phyloP scores from a whole-genome alignment of 176 grass and related monocot genomes.

The Aechmea fasciata region DNA sequence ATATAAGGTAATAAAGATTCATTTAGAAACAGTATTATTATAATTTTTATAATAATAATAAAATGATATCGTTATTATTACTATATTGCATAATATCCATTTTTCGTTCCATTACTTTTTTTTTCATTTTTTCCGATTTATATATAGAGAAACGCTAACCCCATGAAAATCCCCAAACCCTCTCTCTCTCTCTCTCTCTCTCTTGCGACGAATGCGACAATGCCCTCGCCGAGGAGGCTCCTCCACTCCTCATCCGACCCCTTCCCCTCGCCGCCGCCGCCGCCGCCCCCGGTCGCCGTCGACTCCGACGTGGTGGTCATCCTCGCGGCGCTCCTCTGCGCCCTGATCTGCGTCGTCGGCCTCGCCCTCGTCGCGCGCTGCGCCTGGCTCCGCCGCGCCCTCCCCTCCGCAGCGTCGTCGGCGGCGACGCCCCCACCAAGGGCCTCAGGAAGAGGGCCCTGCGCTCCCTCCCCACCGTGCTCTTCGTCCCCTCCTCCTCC shows the following conservation, averaged over 20 bases:
- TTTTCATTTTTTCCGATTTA: too few species aligned
- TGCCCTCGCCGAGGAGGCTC: slow-evolving; percentile 10
- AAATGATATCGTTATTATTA: too few species aligned
- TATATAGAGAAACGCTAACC: neutral
- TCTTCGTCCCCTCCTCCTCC: slow-evolving; percentile 17
- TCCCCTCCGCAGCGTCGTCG: slow-evolving; percentile 19
- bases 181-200: neutral
- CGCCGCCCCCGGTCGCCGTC: neutral
- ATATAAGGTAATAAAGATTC: too few species aligned
- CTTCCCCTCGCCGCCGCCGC: neutral
- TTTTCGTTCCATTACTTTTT: too few species aligned
- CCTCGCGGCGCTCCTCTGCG: slow-evolving; percentile 50
- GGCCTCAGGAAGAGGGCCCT: slow-evolving; percentile 47
- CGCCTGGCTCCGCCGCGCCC: slow-evolving; percentile 29
- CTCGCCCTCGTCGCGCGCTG: slow-evolving; percentile 58
- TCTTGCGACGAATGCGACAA: neutral
- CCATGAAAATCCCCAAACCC: neutral
- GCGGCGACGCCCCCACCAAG: slow-evolving; percentile 6
- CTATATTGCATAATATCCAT: too few species aligned
- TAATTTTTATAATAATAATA: too few species aligned
- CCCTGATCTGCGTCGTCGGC: slow-evolving; percentile 59
- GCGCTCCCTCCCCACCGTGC: slow-evolving; percentile 38
- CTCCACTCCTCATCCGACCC: neutral
- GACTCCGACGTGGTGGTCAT: slow-evolving; percentile 61
- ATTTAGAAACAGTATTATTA: too few species aligned